Conservation (phyloP, 495 filamentous ascomycete genomes). For the Parathielavia hyrcaniae region DNA sequence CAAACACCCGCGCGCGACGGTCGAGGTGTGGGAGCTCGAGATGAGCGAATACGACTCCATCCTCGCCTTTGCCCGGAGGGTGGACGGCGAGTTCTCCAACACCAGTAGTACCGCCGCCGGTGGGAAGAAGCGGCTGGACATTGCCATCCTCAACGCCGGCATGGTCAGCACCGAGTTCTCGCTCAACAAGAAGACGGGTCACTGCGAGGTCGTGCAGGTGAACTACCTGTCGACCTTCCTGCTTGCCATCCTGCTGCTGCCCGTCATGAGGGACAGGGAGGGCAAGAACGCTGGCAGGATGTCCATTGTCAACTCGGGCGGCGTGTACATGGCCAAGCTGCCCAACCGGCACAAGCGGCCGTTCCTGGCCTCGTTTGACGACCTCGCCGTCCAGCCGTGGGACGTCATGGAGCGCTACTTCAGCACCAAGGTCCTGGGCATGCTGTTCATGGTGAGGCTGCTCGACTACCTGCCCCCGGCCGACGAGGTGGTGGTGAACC, state of each 20-base stretch:
- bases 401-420: constrained; percentile 15
- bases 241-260: constrained; percentile 46
- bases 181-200: constrained; percentile 39
- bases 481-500: constrained; percentile 39
- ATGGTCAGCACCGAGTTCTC: constrained; percentile 22
- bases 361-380: constrained; percentile 38
- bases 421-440: constrained; percentile 14
- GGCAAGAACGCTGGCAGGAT: too few relatives aligned
- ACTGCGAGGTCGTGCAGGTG: constrained; percentile 44
- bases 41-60: constrained; percentile 44
- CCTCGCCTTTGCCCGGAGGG: constrained; percentile 39
- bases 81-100: constrained; percentile 26
- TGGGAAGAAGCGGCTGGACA: constrained; percentile 36
- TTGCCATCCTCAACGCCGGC: constrained; percentile 52
- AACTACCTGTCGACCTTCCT: constrained; percentile 48
- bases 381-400: neutral
- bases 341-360: constrained; percentile 7
- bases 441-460: constrained; percentile 38
- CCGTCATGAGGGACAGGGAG: constrained; percentile 18
- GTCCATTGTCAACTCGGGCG: too few relatives aligned
- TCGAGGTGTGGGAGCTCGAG: constrained; percentile 54
- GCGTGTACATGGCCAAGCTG: constrained; percentile 28
- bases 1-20: constrained; percentile 18
- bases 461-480: constrained; percentile 32
- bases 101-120: too few relatives aligned